Evolutionary conservation across 768 basidiomycete genomes (phyloP), one percentile per base, ranked within the genome.

Genomic region (Pleurotus platypus): DNA sequence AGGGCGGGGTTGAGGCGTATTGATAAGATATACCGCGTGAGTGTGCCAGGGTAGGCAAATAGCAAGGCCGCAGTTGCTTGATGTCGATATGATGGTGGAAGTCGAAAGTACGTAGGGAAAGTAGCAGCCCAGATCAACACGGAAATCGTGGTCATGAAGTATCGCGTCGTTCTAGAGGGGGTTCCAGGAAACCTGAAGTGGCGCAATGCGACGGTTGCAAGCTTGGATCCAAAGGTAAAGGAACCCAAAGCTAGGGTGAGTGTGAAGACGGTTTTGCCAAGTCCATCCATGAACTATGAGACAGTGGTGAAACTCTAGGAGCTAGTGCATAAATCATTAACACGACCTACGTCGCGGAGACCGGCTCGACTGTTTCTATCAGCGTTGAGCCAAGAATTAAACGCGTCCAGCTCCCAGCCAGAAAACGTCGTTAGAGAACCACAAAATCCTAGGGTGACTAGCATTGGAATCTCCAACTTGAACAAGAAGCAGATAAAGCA

Each of bases 361-460:
- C 91, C 86, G 49, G 79, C 76, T 48, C 88, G 81, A 55, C 77
- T 67, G 47, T 77, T 79, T 8, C 75, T 69, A 37, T 75, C 74
- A 2, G 79, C 71, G 67, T 98, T 92, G 0, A 88, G 76, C 85
- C 94, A 98, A 0, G 93, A 89, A 54, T 79, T 70, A 65, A 96
- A 98, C 0, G 93, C 71, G 59, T 95, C 92, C 8, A 91, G 67
- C 70, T 98, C 92, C 97, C 97, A 98, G 38, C 87, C 83, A 13
- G 95, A 97, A 75, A 98, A 98, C 2, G 94, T 98, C 8, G 97
- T 99, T 63, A 98, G 71, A 1, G 93, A 96, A 2, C 96, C 97
- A 66, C 97, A 98, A 70, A 98, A 93, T 12, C 93, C 94, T 88
- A 45, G 5, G 6, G 22, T 6, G 13, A 16, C 8, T 27, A 8